phyloP scores from a whole-genome alignment of 1,284 basidiomycete species.

The Tilletia caries region DNA sequence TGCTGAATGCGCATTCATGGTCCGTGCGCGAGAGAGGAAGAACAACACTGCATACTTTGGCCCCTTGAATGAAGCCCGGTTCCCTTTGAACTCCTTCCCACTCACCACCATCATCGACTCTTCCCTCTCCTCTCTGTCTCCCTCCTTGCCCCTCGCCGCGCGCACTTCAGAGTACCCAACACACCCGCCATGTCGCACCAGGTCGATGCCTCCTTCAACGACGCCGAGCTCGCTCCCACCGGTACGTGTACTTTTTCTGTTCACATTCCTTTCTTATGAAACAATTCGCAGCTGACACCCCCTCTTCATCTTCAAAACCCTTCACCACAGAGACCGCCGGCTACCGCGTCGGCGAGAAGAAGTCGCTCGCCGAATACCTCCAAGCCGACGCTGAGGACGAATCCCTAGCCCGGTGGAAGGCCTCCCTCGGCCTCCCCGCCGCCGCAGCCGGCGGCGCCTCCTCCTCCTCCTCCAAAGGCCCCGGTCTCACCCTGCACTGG shows the following conservation, averaged over 20 bases:
- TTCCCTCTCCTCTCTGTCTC: too few relatives aligned
- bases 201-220: conserved; percentile 29
- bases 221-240: conserved; percentile 37
- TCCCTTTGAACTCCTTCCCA: background rate
- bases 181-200: conserved; percentile 35
- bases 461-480: conserved; percentile 27
- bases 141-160: background rate
- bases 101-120: background rate
- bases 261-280: background rate
- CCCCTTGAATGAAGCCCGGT: too few relatives aligned
- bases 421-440: conserved; percentile 74
- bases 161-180: too few relatives aligned
- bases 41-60: background rate
- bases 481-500: conserved; percentile 3
- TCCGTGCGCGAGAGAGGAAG: conserved; percentile 5
- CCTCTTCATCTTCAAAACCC: background rate
- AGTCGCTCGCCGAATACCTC: conserved; percentile 60
- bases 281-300: background rate
- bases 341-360: conserved; percentile 54
- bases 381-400: conserved; percentile 77
- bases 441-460: conserved; percentile 46
- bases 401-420: conserved; percentile 77
- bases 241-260: conserved; percentile 19
- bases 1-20: background rate
- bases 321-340: conserved; percentile 46